Base-by-base conservation (phyloP, 2,329 filamentous ascomycete genomes). In the Scleromitrula shiraiana region DNA sequence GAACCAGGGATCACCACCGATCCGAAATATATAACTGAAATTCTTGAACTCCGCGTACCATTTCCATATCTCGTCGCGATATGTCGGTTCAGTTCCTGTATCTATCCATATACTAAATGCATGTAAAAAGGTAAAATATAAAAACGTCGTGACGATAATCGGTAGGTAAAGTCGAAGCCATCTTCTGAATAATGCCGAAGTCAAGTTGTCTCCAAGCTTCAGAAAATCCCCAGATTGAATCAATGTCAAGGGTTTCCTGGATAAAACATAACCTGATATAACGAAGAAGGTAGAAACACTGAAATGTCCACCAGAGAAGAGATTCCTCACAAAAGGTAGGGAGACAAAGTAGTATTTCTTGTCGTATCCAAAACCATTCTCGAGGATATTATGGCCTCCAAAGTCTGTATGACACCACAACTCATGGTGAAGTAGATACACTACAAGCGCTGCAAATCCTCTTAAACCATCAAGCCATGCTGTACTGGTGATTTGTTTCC, bases 1-100 rank as follows among this genome's bases (percentile, higher is more conserved):
- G 47, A 80, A 70, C 69, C 77, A 82, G 9, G 76, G 73, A 8
- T 73, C 66, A 1, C 74, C 75, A 6, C 78, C 77, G 7, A 69
- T 70, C 35, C 76, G 74, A 65, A 78, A 85, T 32, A 83, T 61
- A 60, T 82, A 85, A 63, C 75, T 85, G 66, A 82, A 85, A 62
- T 83, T 83, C 61, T 85, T 85, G 60, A 77, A 69, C 60, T 85
- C 77, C 51, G 30, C 22, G 37, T 63, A 63, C 58, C 59, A 64
- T 12, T 56, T 53, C 55, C 55, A 59, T 8, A 61, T 14, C 44
- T 61, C 59, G 3, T 55, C 55, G 10, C 51, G 43, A 37, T 50
- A 60, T 2, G 49, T 61, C 7, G 33, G 19, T 37, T 60, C 32
- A 30, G 53, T 51, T 9, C 49, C 45, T 10, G 44, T 9, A 3